Conservation (phyloP, 2,329 filamentous ascomycete species). For the Nakataea oryzae region DNA sequence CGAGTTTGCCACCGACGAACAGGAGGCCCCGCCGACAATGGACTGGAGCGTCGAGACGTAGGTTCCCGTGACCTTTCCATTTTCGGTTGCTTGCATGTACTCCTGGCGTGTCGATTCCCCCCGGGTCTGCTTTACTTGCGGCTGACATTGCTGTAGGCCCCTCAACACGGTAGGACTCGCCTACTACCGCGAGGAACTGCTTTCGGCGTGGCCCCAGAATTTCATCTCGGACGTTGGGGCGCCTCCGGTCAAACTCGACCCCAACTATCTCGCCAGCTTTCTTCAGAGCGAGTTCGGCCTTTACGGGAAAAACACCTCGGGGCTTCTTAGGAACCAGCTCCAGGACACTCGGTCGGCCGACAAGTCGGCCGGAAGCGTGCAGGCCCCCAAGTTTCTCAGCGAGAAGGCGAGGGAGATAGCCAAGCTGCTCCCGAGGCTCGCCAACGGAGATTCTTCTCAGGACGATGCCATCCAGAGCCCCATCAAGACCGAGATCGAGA, state of each 20-base stretch:
- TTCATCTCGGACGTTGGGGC: slow-evolving; percentile 78
- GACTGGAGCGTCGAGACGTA: slow-evolving; percentile 23
- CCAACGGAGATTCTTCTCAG: neutral
- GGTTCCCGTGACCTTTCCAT: neutral
- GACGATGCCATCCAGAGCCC: slow-evolving; percentile 2
- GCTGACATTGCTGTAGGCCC: slow-evolving; percentile 38
- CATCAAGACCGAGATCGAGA: slow-evolving; percentile 48
- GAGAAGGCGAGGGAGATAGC: slow-evolving; percentile 72
- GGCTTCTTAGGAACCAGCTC: slow-evolving; percentile 68
- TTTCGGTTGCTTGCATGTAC: neutral
- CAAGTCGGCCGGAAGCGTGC: slow-evolving; percentile 51
- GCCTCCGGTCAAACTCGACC: slow-evolving; percentile 66
- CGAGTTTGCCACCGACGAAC: slow-evolving; percentile 59
- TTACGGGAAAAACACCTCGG: slow-evolving; percentile 68
- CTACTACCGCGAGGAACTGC: slow-evolving; percentile 77
- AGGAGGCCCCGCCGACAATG: slow-evolving; percentile 44
- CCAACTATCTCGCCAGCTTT: slow-evolving; percentile 56
- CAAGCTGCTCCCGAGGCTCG: slow-evolving; percentile 22
- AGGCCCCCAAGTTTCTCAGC: slow-evolving; percentile 84
- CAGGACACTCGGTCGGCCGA: slow-evolving; percentile 62
- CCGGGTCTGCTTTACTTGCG: neutral
- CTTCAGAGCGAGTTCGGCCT: slow-evolving; percentile 65
- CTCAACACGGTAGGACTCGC: slow-evolving; percentile 83
- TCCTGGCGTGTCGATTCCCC: neutral
- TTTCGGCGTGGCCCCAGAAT: slow-evolving; percentile 84